Evolutionary conservation across 1,139 yeast genomes (phyloP), one percentile per base, ranked within the genome.

Genomic region (Magnusiomyces fungicola): DNA sequence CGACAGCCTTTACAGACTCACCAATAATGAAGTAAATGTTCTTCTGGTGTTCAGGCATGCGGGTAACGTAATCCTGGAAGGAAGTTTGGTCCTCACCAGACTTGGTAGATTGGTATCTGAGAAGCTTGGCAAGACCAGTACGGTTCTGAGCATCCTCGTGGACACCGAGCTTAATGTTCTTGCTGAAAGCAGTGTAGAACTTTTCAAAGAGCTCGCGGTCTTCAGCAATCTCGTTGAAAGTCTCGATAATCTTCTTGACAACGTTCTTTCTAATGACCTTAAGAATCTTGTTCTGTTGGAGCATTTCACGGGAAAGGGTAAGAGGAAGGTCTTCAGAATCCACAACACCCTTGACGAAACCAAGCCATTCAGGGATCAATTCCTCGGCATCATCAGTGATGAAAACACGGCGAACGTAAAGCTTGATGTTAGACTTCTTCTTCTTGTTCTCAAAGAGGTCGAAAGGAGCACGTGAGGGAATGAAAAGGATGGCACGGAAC

Each of bases 41-140:
- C 94, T 94, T 90, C 80, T 92, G 99, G 79, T 88, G 97, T 76
- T 88, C 97, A 72, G 94, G 96, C 99, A 92, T 92, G 78, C 98
- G 88, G 62, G 97, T 92, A 59, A 94, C 95, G 76, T 92, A 92
- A 76, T 92, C 99, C 64, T 94, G 75, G 69, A 92, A 80, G 46
- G 98, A 90, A 62, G 97, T 92, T 72, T 78, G 72, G 78, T 92
- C 98, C 68, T 90, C 45, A 34, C 16, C 98, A 61, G 97, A 84
- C 79, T 90, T 92, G 69, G 98, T 90, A 52, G 97, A 89, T 83
- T 89, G 78, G 85, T 79, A 94, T 79, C 98, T 87, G 74, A 94
- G 81, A 70, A 94, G 81, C 79, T 92, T 92, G 63, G 98, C 90
- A 70, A 94, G 82, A 63, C 97, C 83, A 59, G 74, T 71, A 79